Base-by-base conservation (phyloP, 2,329 filamentous ascomycete species). In the Trichoderma sp. region DNA sequence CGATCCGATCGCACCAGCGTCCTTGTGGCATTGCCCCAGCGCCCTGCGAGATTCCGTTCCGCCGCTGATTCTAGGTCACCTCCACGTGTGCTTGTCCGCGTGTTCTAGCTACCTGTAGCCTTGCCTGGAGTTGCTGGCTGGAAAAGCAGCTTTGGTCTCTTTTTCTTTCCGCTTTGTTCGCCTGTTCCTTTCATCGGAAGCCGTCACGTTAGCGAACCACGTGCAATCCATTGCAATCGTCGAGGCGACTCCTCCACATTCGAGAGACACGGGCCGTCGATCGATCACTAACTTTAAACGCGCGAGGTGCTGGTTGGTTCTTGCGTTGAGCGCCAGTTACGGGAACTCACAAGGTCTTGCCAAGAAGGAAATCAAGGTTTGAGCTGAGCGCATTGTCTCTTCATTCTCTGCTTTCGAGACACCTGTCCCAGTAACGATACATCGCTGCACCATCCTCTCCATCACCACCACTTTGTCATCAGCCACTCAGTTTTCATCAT, bases 341-440 rank as follows among this genome's bases (percentile, higher is more conserved):
- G 32, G 53, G 36, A 50, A 58, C 34, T 28, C 58, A 59, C 50
- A 70, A 55, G 55, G 67, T 71, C 68, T 71, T 58, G 71, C 68
- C 55, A 67, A 39, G 43, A 57, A 26, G 57, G 66, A 50, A 53
- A 50, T 28, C 55, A 71, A 73, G 81, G 80, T 82, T 82, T 79
- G 79, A 81, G 79, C 78, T 79, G 76, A 78, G 77, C 76, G 80
- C 79, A 77, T 79, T 76, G 78, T 81, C 79, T 80, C 68, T 79
- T 77, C 77, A 67, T 78, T 80, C 76, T 79, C 78, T 81, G 78
- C 77, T 78, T 79, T 76, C 77, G 77, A 79, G 77, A 80, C 75
- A 81, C 78, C 76, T 76, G 77, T 78, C 76, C 77, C 78, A 80
- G 76, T 77, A 78, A 74, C 80, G 80, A 79, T 69, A 62, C 12